Conservation (phyloP, 306 rosid species). For the Vigna reflexopilosa region DNA sequence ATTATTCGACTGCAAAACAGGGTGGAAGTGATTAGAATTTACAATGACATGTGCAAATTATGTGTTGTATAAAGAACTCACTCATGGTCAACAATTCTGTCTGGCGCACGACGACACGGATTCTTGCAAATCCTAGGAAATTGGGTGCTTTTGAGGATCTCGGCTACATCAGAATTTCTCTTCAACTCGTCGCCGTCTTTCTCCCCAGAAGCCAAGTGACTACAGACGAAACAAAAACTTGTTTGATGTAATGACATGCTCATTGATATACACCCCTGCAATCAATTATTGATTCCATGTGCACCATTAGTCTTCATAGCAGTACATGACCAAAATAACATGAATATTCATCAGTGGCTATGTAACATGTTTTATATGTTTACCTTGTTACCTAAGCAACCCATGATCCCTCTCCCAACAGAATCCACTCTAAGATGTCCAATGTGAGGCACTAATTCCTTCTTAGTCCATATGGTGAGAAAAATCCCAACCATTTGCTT, state of each 20-base stretch:
- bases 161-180: constrained; percentile 85
- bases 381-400: constrained; percentile 93
- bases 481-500: constrained; percentile 97
- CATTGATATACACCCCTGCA: constrained; percentile 96
- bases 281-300: constrained; percentile 17
- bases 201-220: constrained; percentile 99
- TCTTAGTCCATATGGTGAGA: constrained; percentile 80
- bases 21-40: constrained; percentile 17
- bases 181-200: constrained; percentile 91
- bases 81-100: constrained; percentile 86
- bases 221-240: constrained; percentile 89
- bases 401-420: constrained; percentile 95
- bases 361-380: not conserved
- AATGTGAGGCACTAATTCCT: constrained; percentile 76
- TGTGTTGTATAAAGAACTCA: constrained; percentile 32
- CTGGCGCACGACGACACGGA: constrained; percentile 64
- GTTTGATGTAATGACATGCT: constrained; percentile 95
- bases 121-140: constrained; percentile 81
- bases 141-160: constrained; percentile 76
- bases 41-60: not conserved
- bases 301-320: constrained; percentile 12
- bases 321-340: not conserved
- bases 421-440: constrained; percentile 86
- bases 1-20: constrained; percentile 69
- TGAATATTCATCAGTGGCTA: not conserved